Conservation (phyloP, 2,329 filamentous ascomycete genomes). For the Diaporthe ilicicola region DNA sequence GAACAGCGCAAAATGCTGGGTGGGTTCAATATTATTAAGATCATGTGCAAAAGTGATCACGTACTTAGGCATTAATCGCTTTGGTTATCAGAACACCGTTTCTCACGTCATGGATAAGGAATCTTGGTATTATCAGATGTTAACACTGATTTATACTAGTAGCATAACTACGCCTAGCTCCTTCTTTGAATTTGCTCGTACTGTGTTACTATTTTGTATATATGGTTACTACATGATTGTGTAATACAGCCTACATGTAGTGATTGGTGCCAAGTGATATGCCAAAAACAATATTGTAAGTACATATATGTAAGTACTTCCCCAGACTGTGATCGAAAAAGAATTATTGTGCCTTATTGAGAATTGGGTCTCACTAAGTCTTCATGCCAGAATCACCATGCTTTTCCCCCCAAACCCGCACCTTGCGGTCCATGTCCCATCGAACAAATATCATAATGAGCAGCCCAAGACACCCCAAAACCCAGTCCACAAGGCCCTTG, state of each 20-base stretch:
- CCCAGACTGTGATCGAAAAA: too few relatives aligned
- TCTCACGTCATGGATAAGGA: neutral
- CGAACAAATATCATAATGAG: conserved; percentile 49
- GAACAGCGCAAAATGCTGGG: neutral
- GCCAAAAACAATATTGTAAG: too few relatives aligned
- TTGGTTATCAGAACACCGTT: neutral
- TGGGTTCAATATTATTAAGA: neutral
- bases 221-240: too few relatives aligned
- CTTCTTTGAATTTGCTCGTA: neutral
- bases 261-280: too few relatives aligned
- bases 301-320: too few relatives aligned
- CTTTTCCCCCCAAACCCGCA: conserved; percentile 44
- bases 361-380: neutral
- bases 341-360: too few relatives aligned
- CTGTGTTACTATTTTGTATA: neutral
- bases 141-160: neutral
- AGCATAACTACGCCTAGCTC: too few relatives aligned
- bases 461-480: conserved; percentile 45
- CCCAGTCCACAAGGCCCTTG: conserved; percentile 42
- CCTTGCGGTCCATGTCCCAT: conserved; percentile 49
- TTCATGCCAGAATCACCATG: conserved; percentile 37
- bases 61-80: neutral
- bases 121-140: neutral
- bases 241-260: too few relatives aligned
- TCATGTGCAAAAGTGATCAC: neutral